These are phyloP conservation scores for Penicillium malachiteum DNA, from an alignment of 495 filamentous ascomycete genomes.

Conservation along the genomic window DNA sequence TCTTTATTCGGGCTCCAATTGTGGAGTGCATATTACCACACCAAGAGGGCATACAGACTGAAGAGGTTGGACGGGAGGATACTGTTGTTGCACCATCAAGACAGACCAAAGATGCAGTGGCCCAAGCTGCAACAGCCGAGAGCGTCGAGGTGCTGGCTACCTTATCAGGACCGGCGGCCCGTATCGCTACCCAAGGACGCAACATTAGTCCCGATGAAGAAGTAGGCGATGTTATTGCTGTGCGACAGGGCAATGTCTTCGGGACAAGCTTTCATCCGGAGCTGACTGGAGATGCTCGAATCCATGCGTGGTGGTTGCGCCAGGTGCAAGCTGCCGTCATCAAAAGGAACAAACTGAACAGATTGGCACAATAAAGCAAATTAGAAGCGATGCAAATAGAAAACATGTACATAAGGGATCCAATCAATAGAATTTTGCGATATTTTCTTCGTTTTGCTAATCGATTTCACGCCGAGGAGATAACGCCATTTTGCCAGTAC, in stretches of 20 bases:
- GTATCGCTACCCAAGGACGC: conserved; percentile 37
- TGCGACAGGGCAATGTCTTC: conserved; percentile 90
- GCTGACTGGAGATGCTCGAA: conserved; percentile 81
- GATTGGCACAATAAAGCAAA: conserved; percentile 23
- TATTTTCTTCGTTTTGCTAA: conserved; percentile 21
- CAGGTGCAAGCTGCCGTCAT: conserved; percentile 56
- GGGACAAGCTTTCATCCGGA: conserved; percentile 98
- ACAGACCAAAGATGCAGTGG: conserved; percentile 42
- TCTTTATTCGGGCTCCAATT: conserved; percentile 93
- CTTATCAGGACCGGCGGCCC: conserved; percentile 47
- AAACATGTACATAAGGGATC: conserved; percentile 32
- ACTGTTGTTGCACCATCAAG: conserved; percentile 67
- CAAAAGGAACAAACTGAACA: conserved; percentile 28
- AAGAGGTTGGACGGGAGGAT: conserved; percentile 51
- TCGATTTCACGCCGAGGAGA: conserved; percentile 16
- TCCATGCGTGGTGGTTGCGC: conserved; percentile 91
- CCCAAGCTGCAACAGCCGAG: conserved; percentile 41
- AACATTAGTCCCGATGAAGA: conserved; percentile 44
- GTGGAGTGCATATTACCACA: conserved; percentile 77
- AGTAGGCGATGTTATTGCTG: conserved; percentile 82
- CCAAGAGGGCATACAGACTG: conserved; percentile 49
- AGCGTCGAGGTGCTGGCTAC: conserved; percentile 52
- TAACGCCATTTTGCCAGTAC: conserved; percentile 39
- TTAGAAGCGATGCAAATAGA: conserved; percentile 11
- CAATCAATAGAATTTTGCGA: conserved; percentile 23